These are phyloP conservation scores for Clarireedia sp. DNA, from an alignment of 2,329 filamentous ascomycete genomes.

Conservation along the genomic window DNA sequence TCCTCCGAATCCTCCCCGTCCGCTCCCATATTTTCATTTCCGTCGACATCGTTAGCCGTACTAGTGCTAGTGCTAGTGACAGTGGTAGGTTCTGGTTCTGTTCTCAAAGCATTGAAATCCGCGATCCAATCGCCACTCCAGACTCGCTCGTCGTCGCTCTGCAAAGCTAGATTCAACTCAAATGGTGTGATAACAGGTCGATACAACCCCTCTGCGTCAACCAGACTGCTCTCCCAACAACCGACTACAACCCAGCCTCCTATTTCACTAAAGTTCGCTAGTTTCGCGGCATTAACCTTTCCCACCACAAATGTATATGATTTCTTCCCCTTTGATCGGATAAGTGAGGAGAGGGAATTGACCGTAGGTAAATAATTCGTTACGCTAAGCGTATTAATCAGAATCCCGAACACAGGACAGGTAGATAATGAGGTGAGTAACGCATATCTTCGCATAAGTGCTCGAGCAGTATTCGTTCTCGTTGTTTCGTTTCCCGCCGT, in stretches of 20 bases:
- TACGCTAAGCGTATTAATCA: slow-evolving; percentile 92
- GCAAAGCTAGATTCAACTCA: slow-evolving; percentile 73
- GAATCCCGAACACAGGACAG: slow-evolving; percentile 79
- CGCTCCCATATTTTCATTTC: neutral
- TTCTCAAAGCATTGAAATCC: slow-evolving; percentile 62
- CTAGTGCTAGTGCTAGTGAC: neutral
- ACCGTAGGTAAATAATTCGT: slow-evolving; percentile 83
- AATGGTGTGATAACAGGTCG: slow-evolving; percentile 90
- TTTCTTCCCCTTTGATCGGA: slow-evolving; percentile 80
- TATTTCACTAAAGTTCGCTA: slow-evolving; percentile 93
- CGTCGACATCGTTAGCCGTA: slow-evolving; percentile 23
- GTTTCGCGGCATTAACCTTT: slow-evolving; percentile 89
- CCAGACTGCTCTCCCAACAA: slow-evolving; percentile 92
- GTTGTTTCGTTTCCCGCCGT: slow-evolving; percentile 25
- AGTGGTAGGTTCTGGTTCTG: neutral
- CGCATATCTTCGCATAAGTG: slow-evolving; percentile 80
- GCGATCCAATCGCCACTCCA: slow-evolving; percentile 89
- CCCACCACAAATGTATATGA: slow-evolving; percentile 94
- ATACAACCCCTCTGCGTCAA: slow-evolving; percentile 86
- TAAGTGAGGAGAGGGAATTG: slow-evolving; percentile 61
- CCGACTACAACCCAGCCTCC: slow-evolving; percentile 96
- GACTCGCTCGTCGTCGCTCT: slow-evolving; percentile 64
- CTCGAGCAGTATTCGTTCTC: slow-evolving; percentile 37
- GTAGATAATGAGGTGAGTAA: slow-evolving; percentile 74
- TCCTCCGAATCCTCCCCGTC: slow-evolving; percentile 40